These are phyloP conservation scores for Sporisorium exsertum DNA, from an alignment of 1,284 basidiomycete species.

Conservation along the genomic window DNA sequence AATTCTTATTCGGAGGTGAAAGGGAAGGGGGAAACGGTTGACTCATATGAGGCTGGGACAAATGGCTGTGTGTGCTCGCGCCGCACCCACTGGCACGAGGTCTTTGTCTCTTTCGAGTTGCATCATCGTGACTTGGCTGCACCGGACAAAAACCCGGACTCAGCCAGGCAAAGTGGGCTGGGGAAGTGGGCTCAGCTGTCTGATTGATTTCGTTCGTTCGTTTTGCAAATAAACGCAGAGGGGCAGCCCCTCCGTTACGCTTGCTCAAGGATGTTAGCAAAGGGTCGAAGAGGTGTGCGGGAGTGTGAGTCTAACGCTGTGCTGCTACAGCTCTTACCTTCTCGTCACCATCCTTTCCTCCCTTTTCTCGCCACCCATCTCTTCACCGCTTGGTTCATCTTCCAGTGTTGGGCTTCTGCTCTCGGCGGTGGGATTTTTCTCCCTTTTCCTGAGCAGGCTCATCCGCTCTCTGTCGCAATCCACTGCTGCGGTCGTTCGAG, in stretches of 20 bases:
- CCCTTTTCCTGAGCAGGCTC: slow-evolving; percentile 38
- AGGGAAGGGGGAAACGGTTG: not conserved
- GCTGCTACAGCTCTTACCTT: slow-evolving; percentile 13
- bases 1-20: not conserved
- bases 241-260: not conserved
- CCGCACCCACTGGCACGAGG: slow-evolving; percentile 1
- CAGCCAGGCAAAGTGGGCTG: not conserved
- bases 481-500: slow-evolving; percentile 20
- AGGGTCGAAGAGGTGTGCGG: too few relatives aligned
- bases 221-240: not conserved
- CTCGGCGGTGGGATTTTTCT: slow-evolving; percentile 27
- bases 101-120: not conserved
- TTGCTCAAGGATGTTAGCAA: too few relatives aligned
- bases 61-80: not conserved
- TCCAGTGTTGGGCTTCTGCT: slow-evolving; percentile 33
- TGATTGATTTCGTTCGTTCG: not conserved
- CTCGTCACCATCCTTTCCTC: slow-evolving; percentile 39
- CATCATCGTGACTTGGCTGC: not conserved
- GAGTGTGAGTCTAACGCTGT: not conserved
- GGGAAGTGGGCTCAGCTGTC: not conserved
- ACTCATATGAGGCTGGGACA: not conserved
- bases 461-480: slow-evolving; percentile 31
- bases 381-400: slow-evolving; percentile 36
- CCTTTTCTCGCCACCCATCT: not conserved
- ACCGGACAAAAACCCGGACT: not conserved